Conservation (phyloP, 768 basidiomycete genomes). For the Boletus edulis region DNA sequence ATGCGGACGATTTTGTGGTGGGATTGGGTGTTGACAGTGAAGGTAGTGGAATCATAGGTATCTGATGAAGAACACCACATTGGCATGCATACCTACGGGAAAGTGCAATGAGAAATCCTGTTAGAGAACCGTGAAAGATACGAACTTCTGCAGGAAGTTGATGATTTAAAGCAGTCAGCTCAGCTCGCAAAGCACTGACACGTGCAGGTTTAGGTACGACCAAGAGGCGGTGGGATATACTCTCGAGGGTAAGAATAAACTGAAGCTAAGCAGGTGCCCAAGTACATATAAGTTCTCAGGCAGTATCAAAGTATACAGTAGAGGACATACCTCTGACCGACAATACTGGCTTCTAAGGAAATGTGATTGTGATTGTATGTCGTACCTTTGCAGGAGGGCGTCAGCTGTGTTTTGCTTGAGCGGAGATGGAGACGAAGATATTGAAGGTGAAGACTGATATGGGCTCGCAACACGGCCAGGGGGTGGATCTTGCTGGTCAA, state of each 20-base stretch:
- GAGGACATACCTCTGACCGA: slow-evolving; percentile 70
- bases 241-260: slow-evolving; percentile 86
- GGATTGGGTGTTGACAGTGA: slow-evolving; percentile 44
- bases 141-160: slow-evolving; percentile 92
- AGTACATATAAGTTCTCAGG: background rate
- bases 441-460: slow-evolving; percentile 71
- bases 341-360: slow-evolving; percentile 85
- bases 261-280: slow-evolving; percentile 51
- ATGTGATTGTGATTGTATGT: slow-evolving; percentile 60
- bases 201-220: slow-evolving; percentile 93
- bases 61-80: slow-evolving; percentile 85
- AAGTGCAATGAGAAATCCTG: slow-evolving; percentile 1
- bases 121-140: background rate
- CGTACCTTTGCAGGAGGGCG: slow-evolving; percentile 64
- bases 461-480: slow-evolving; percentile 39
- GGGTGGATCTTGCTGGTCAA: slow-evolving; percentile 61
- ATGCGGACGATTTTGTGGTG: slow-evolving; percentile 97
- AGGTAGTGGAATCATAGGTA: slow-evolving; percentile 34
- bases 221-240: slow-evolving; percentile 87
- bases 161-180: slow-evolving; percentile 93
- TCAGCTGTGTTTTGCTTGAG: slow-evolving; percentile 51
- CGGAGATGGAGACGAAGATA: slow-evolving; percentile 47
- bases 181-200: slow-evolving; percentile 94
- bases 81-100: slow-evolving; percentile 73
- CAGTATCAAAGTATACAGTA: background rate